These are phyloP conservation scores for Penicillium expansum DNA, from an alignment of 2,329 filamentous ascomycete genomes.

Conservation along the genomic window DNA sequence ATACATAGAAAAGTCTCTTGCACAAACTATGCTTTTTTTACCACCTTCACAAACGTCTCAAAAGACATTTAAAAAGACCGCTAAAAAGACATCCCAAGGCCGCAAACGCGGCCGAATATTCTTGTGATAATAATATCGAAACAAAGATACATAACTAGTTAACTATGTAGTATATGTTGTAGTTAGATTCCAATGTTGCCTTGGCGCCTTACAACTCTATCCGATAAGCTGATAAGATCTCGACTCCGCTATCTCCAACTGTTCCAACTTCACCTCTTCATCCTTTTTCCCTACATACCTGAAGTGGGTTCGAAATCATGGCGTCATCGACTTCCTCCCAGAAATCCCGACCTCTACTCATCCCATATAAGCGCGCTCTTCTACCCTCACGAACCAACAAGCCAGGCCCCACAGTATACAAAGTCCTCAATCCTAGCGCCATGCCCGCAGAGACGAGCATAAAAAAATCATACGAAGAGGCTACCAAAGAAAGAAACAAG, in stretches of 20 bases:
- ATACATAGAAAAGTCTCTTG: no score
- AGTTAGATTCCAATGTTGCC: no score
- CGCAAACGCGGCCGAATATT: no score
- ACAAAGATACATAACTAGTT: no score
- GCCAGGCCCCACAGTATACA: not conserved
- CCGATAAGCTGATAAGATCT: conserved; percentile 1
- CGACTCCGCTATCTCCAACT: not conserved
- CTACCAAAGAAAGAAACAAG: not conserved
- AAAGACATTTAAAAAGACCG: no score
- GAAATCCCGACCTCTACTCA: conserved; percentile 22
- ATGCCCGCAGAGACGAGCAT: conserved; percentile 18
- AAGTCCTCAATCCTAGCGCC: conserved; percentile 26
- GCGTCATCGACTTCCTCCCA: conserved; percentile 8
- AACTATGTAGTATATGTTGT: no score
- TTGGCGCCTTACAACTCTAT: not conserved
- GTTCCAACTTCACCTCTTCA: not conserved
- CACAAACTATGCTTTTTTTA: no score
- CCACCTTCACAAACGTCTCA: no score
- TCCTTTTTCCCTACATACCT: not conserved
- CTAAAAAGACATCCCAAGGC: no score
- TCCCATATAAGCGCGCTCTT: conserved; percentile 30
- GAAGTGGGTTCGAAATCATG: not conserved
- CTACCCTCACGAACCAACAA: conserved; percentile 10
- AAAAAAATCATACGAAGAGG: conserved; percentile 8
- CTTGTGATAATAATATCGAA: no score